Conservation (phyloP, 257 asterid species). For the Salvia rosmarinus region DNA sequence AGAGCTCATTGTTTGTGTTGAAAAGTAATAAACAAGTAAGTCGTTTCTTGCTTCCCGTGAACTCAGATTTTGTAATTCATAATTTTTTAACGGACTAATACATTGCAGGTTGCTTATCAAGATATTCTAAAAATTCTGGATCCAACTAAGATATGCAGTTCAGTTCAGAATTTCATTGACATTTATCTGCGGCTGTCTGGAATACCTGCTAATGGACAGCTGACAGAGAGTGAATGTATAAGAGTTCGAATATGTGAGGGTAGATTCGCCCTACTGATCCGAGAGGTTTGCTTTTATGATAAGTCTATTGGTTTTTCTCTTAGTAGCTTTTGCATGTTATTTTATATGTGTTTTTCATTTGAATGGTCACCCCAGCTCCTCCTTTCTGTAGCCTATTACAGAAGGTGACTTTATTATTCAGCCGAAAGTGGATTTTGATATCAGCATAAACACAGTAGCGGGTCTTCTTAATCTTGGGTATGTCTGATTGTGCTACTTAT, state of each 20-base stretch:
- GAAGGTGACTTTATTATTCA: constrained; percentile 95
- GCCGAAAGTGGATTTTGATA: constrained; percentile 99
- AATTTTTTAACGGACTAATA: constrained; percentile 33
- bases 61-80: constrained; percentile 19
- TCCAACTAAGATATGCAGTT: constrained; percentile 89
- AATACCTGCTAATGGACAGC: constrained; percentile 75
- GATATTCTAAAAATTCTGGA: constrained; percentile 88
- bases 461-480: constrained; percentile 99
- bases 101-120: constrained; percentile 85
- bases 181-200: constrained; percentile 81
- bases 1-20: constrained; percentile 92
- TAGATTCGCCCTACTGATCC: constrained; percentile 87
- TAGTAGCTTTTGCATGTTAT: constrained; percentile 27
- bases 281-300: constrained; percentile 69
- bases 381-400: constrained; percentile 75
- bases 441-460: constrained; percentile 97
- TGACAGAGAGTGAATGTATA: constrained; percentile 86
- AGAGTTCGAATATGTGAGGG: constrained; percentile 98
- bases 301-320: constrained; percentile 6
- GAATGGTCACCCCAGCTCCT: background rate
- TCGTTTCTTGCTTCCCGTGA: constrained; percentile 29
- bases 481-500: constrained; percentile 35
- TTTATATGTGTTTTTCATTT: constrained; percentile 18
- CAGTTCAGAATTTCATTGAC: constrained; percentile 90
- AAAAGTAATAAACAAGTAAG: constrained; percentile 90